Conservation (phyloP, 345 rosid genomes). For the Sonneratia caseolaris region DNA sequence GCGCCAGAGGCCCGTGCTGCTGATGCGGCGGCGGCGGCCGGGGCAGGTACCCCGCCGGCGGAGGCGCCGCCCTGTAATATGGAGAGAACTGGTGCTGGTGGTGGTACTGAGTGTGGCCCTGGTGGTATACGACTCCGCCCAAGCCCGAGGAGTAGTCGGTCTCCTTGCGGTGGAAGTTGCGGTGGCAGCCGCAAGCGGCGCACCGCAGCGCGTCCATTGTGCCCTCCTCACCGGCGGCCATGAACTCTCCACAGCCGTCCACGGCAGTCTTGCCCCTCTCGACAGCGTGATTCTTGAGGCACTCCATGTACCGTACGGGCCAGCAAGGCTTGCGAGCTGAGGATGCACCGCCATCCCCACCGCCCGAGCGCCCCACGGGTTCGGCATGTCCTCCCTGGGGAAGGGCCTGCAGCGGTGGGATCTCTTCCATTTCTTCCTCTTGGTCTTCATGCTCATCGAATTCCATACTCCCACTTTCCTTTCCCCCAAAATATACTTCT, state of each 20-base stretch:
- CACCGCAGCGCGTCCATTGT: constrained; percentile 61
- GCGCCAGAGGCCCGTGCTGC: constrained; percentile 38
- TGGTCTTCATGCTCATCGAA: constrained; percentile 68
- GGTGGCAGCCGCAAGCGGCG: constrained; percentile 88
- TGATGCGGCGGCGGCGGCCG: constrained; percentile 23
- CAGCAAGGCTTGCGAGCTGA: constrained; percentile 16
- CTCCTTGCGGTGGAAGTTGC: constrained; percentile 90
- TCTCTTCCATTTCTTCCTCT: constrained; percentile 50
- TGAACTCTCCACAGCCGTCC: constrained; percentile 94
- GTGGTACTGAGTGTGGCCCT: constrained; percentile 17
- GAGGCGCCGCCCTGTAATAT: constrained; percentile 52
- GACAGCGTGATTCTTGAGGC: constrained; percentile 85
- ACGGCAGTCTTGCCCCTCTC: constrained; percentile 75
- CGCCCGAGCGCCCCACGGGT: constrained; percentile 12
- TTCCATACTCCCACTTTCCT: constrained; percentile 29
- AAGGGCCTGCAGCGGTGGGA: constrained; percentile 17
- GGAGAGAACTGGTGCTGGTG: constrained; percentile 49
- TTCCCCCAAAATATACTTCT: background rate
- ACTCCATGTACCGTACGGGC: constrained; percentile 56
- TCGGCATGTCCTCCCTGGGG: constrained; percentile 4
- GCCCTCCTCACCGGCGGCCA: constrained; percentile 80
- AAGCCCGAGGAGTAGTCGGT: constrained; percentile 14
- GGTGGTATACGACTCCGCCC: constrained; percentile 17
- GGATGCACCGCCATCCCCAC: constrained; percentile 31
- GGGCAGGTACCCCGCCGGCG: constrained; percentile 64